Conservation (phyloP, 768 basidiomycete species). For the Psilocybe azurescens region DNA sequence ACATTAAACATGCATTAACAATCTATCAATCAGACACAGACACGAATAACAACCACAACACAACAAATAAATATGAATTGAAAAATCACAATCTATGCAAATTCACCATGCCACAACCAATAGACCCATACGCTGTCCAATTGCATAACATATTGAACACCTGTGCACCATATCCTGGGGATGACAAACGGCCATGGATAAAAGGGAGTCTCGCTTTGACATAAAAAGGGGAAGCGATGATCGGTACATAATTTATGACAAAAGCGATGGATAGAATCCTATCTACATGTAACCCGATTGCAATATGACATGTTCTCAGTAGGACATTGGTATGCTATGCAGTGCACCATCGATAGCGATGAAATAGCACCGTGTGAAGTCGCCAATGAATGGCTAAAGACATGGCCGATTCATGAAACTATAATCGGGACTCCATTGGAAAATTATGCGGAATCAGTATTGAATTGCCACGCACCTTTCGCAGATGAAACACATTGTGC, state of each 20-base stretch:
- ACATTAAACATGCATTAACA: too few relatives aligned
- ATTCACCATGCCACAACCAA: too few relatives aligned
- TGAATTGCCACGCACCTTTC: not conserved
- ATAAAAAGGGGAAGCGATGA: too few relatives aligned
- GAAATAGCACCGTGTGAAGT: not conserved
- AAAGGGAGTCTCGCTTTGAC: too few relatives aligned
- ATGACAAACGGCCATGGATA: not conserved
- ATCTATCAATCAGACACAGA: too few relatives aligned
- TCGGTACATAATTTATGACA: too few relatives aligned
- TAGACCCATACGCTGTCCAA: not conserved
- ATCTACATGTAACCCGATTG: not conserved
- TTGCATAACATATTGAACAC: not conserved
- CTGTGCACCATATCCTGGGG: conserved; percentile 5
- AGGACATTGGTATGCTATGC: conserved; percentile 12
- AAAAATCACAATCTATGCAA: too few relatives aligned
- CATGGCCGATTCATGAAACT: not conserved
- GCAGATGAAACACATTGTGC: not conserved
- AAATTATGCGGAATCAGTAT: not conserved
- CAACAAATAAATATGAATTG: too few relatives aligned
- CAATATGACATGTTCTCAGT: conserved; percentile 9
- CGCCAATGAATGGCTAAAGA: not conserved
- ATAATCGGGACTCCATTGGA: not conserved
- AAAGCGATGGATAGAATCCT: too few relatives aligned
- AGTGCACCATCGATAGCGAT: not conserved
- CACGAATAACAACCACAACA: too few relatives aligned